These are phyloP conservation scores for Friedmanniomyces endolithicus DNA, from an alignment of 495 filamentous ascomycete species.

Conservation along the genomic window DNA sequence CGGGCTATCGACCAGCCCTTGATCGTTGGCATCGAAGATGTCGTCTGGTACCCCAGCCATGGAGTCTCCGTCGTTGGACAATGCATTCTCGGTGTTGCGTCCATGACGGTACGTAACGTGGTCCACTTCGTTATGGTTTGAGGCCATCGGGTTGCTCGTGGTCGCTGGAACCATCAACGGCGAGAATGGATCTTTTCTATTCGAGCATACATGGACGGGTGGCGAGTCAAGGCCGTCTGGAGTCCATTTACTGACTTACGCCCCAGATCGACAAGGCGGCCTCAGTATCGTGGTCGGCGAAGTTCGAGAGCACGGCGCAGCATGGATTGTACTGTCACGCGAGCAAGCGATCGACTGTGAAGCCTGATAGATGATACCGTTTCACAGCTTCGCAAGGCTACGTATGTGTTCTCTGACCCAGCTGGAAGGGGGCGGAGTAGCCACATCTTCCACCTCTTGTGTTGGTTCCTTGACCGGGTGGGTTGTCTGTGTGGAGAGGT, in stretches of 20 bases:
- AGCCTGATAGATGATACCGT: not conserved
- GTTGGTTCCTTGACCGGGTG: not conserved
- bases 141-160: no score
- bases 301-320: no score
- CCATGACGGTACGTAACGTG: not conserved
- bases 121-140: no score
- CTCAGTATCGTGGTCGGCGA: no score
- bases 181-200: no score
- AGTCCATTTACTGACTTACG: no score
- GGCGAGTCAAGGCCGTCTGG: no score
- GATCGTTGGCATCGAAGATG: constrained; percentile 7
- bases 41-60: not conserved
- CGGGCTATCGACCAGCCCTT: not conserved
- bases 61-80: not conserved
- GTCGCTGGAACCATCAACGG: no score
- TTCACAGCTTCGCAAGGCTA: no score
- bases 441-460: not conserved
- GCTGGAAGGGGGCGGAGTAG: not conserved
- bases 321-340: not conserved
- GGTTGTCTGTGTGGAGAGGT: not conserved
- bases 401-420: no score
- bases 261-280: no score
- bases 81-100: not conserved
- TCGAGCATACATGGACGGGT: no score
- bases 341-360: not conserved